phyloP scores from a whole-genome alignment of 345 rosid species.

The Citrus unshiu region DNA sequence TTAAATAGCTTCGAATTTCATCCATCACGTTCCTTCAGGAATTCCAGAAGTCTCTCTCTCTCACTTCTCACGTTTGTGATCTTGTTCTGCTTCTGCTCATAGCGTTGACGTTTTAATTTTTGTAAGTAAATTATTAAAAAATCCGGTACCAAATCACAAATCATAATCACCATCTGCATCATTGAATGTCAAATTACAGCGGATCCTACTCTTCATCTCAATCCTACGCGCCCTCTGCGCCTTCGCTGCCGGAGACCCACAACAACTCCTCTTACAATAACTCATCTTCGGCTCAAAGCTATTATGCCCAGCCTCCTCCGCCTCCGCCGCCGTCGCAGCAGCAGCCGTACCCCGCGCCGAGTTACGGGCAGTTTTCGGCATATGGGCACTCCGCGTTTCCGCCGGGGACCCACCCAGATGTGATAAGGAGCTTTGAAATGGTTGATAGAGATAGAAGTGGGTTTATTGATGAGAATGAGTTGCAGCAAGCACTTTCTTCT shows the following conservation, averaged over 20 bases:
- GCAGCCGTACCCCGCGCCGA: background rate
- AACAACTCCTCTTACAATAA: conserved; percentile 5
- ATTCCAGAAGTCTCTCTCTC: too few relatives aligned
- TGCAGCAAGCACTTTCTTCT: conserved; percentile 54
- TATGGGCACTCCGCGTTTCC: conserved; percentile 39
- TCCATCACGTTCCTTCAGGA: too few relatives aligned
- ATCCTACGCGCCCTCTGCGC: conserved; percentile 45
- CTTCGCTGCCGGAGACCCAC: conserved; percentile 36
- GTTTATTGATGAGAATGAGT: conserved; percentile 58
- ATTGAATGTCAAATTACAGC: conserved; percentile 17
- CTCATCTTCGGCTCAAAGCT: conserved; percentile 6
- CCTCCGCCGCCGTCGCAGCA: background rate
- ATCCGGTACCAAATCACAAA: too few relatives aligned
- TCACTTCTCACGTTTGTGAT: too few relatives aligned
- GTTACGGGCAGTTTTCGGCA: conserved; percentile 26
- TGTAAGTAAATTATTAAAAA: too few relatives aligned
- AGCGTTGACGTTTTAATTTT: too few relatives aligned
- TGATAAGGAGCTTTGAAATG: conserved; percentile 51
- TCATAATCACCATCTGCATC: too few relatives aligned
- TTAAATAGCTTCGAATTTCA: too few relatives aligned
- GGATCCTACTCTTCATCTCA: conserved; percentile 17
- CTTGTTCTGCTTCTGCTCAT: too few relatives aligned
- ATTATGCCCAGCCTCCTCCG: conserved; percentile 17
- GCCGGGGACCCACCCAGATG: conserved; percentile 47
- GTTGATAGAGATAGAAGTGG: conserved; percentile 65